Percentiles rank a stretch among this genome's conserved stretches.
phyloP scores from a whole-genome alignment of 768 basidiomycete species.

The Hypsizygus marmoreus region DNA sequence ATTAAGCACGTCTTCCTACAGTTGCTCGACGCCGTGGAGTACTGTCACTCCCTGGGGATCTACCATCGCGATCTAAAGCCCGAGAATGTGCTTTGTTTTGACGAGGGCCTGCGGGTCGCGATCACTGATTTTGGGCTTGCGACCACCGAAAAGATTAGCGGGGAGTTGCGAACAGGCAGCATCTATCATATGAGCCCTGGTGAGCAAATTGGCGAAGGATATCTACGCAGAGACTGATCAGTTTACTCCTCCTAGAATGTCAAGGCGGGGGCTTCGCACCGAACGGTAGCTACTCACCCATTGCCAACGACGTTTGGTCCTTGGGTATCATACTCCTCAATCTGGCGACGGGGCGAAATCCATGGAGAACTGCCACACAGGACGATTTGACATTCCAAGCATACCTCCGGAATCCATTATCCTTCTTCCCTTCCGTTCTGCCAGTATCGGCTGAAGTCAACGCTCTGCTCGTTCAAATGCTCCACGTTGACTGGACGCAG shows the following conservation, averaged over 20 bases:
- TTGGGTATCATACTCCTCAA: conserved; percentile 96
- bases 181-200: conserved; percentile 99
- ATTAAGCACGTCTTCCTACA: conserved; percentile 93
- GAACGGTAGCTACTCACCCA: conserved; percentile 76
- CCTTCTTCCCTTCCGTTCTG: conserved; percentile 84
- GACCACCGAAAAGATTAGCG: conserved; percentile 81
- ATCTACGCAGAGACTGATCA: conserved; percentile 13
- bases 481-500: conserved; percentile 68
- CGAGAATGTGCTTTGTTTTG: conserved; percentile 90
- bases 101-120: conserved; percentile 72
- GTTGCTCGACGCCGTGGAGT: conserved; percentile 89
- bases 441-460: conserved; percentile 79
- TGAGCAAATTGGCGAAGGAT: conserved; percentile 28
- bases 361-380: conserved; percentile 87
- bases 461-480: conserved; percentile 70
- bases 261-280: conserved; percentile 72
- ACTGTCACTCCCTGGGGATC: conserved; percentile 89
- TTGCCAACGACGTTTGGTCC: conserved; percentile 94
- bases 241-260: conserved; percentile 64
- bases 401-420: conserved; percentile 72
- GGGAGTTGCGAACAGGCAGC: conserved; percentile 93
- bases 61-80: conserved; percentile 98
- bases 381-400: conserved; percentile 89
- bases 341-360: conserved; percentile 91
- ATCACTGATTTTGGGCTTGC: conserved; percentile 96